Conservation (phyloP, 1,139 yeast species). For the Nakaseomyces uthaithaninus region DNA sequence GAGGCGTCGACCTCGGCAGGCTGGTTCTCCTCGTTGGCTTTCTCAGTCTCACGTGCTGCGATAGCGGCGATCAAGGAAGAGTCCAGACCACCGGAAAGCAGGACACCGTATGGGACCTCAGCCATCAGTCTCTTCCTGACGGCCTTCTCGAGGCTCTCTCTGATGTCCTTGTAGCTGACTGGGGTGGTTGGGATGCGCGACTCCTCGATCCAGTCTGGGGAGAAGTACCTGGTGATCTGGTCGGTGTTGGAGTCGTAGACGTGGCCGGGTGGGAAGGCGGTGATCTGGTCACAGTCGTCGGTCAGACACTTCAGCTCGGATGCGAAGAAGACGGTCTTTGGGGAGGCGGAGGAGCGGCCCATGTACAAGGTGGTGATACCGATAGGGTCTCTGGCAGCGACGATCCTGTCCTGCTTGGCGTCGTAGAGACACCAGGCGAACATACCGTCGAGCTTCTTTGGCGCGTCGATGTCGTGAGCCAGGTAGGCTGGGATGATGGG, state of each 20-base stretch:
- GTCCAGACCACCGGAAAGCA: slow-evolving; percentile 93
- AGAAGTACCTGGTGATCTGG: slow-evolving; percentile 74
- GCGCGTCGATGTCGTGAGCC: slow-evolving; percentile 83
- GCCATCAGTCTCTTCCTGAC: slow-evolving; percentile 99
- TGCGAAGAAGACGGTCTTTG: slow-evolving; percentile 79
- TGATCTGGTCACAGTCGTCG: slow-evolving; percentile 87
- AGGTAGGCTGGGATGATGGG: slow-evolving; percentile 87
- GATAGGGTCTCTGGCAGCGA: slow-evolving; percentile 97
- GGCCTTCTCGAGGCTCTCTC: slow-evolving; percentile 82
- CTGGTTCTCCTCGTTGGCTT: slow-evolving; percentile 49
- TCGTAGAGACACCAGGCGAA: slow-evolving; percentile 92
- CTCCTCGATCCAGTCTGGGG: slow-evolving; percentile 92
- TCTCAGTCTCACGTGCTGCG: slow-evolving; percentile 90
- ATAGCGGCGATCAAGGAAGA: slow-evolving; percentile 93
- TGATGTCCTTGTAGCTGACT: slow-evolving; percentile 61
- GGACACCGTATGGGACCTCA: slow-evolving; percentile 96
- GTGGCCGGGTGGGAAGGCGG: slow-evolving; percentile 98
- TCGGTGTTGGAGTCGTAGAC: slow-evolving; percentile 89
- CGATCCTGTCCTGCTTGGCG: slow-evolving; percentile 69
- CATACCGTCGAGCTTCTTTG: slow-evolving; percentile 94
- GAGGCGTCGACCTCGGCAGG: slow-evolving; percentile 36
- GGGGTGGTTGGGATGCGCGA: slow-evolving; percentile 61
- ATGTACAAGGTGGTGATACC: slow-evolving; percentile 94
- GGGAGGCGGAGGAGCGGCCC: slow-evolving; percentile 70
- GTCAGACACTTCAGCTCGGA: slow-evolving; percentile 88